These are phyloP conservation scores for Hansenula lynferdii DNA, from an alignment of 1,139 yeast species.

Conservation along the genomic window DNA sequence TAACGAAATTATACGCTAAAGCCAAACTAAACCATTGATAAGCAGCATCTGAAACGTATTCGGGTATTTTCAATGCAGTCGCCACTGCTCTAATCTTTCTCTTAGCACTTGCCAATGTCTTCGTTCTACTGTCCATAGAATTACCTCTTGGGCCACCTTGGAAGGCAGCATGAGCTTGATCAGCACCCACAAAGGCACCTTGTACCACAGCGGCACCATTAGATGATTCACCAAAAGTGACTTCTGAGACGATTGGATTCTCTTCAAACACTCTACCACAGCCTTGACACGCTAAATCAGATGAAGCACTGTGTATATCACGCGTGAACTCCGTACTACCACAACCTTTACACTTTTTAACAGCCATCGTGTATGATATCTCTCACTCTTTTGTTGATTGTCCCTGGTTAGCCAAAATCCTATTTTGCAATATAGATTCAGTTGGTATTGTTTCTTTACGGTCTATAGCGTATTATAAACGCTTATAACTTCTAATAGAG, in stretches of 20 bases:
- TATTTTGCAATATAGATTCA: too few relatives aligned
- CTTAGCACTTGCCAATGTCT: conserved; percentile 78
- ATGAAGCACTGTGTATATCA: conserved; percentile 56
- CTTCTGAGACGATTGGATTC: conserved; percentile 92
- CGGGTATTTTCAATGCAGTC: conserved; percentile 71
- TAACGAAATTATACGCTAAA: conserved; percentile 81
- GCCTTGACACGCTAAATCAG: conserved; percentile 69
- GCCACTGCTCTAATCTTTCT: conserved; percentile 78
- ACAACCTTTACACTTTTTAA: conserved; percentile 35
- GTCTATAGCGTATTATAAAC: too few relatives aligned
- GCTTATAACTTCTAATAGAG: too few relatives aligned
- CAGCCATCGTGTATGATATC: too few relatives aligned
- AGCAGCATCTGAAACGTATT: conserved; percentile 81
- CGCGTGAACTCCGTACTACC: conserved; percentile 41
- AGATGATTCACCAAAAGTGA: conserved; percentile 87
- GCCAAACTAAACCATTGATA: conserved; percentile 87
- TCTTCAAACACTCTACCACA: conserved; percentile 92
- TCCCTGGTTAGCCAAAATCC: too few relatives aligned
- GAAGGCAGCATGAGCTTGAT: conserved; percentile 72
- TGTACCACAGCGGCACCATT: conserved; percentile 95
- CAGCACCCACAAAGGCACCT: conserved; percentile 89
- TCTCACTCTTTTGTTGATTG: too few relatives aligned
- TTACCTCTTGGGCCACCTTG: conserved; percentile 50
- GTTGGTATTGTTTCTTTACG: too few relatives aligned
- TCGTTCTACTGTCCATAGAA: conserved; percentile 82